A percentile compares a stretch with the other conserved stretches of the same genome.
Evolutionary conservation across 1,284 basidiomycete genomes (phyloP).

Genomic region (Ceratobasidium papillatum): DNA sequence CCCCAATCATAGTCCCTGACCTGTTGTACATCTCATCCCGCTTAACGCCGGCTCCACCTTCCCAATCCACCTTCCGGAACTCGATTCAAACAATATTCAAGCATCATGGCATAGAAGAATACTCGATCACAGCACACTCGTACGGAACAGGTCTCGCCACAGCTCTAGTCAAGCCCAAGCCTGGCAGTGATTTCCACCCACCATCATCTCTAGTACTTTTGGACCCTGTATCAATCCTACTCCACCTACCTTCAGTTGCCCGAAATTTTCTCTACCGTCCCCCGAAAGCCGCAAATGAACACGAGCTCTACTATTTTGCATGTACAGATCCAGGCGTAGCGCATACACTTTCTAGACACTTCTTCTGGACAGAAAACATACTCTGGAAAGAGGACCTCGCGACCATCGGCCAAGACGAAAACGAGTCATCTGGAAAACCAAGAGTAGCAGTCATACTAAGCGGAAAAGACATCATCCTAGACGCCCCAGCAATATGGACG

Average conservation of each 20-base stretch:
- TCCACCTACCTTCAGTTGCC: constrained; percentile 67
- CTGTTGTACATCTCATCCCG: constrained; percentile 67
- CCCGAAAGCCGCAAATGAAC: constrained; percentile 65
- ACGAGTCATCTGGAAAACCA: not conserved
- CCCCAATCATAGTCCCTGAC: constrained; percentile 67
- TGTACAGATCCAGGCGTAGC: constrained; percentile 69
- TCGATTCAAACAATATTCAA: constrained; percentile 56
- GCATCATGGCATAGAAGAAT: constrained; percentile 54
- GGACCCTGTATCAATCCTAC: constrained; percentile 70
- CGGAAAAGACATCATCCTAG: constrained; percentile 67
- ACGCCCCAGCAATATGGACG: constrained; percentile 58
- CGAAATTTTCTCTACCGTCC: constrained; percentile 70
- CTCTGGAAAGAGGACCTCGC: constrained; percentile 67
- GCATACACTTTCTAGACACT: constrained; percentile 63
- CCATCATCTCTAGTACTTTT: constrained; percentile 57
- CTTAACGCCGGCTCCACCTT: constrained; percentile 61
- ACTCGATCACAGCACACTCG: constrained; percentile 65
- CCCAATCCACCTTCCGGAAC: constrained; percentile 46
- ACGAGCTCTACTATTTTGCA: constrained; percentile 74
- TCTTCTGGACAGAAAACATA: constrained; percentile 71
- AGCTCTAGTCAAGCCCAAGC: not conserved
- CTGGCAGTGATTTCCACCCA: not conserved
- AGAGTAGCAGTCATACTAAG: constrained; percentile 60
- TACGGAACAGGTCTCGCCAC: constrained; percentile 68
- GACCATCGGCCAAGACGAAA: constrained; percentile 43